phyloP scores from a whole-genome alignment of 2,329 filamentous ascomycete species.

The Gnomoniopsis sp. region DNA sequence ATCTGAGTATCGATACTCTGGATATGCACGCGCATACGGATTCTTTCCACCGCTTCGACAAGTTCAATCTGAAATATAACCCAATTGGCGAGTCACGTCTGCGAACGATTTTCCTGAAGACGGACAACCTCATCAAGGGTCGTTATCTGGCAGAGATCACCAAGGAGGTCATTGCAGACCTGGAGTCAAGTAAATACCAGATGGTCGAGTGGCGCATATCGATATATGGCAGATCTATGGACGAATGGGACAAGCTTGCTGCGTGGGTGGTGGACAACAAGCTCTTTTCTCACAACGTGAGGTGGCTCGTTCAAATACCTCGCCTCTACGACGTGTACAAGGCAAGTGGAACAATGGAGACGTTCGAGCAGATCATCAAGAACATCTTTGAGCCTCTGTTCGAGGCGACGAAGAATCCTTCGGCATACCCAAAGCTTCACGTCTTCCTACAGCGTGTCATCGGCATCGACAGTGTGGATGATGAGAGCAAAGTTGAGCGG shows the following conservation, averaged over 20 bases:
- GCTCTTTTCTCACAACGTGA: constrained; percentile 93
- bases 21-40: constrained; percentile 99
- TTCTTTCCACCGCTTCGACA: constrained; percentile 98
- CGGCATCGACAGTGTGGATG: constrained; percentile 95
- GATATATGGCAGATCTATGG: constrained; percentile 85
- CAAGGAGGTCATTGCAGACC: constrained; percentile 93
- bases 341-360: constrained; percentile 78
- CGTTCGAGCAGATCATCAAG: constrained; percentile 83
- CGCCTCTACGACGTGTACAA: constrained; percentile 96
- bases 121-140: constrained; percentile 95
- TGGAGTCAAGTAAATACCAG: constrained; percentile 98
- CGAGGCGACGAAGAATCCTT: constrained; percentile 85
- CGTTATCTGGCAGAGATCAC: constrained; percentile 96
- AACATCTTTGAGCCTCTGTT: constrained; percentile 95
- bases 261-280: constrained; percentile 98
- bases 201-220: constrained; percentile 99
- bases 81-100: constrained; percentile 92
- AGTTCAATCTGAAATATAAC: constrained; percentile 99
- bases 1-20: constrained; percentile 94
- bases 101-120: constrained; percentile 98
- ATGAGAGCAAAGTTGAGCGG: constrained; percentile 94
- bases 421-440: constrained; percentile 86
- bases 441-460: constrained; percentile 93
- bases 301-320: constrained; percentile 94
- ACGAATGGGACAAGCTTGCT: constrained; percentile 97